Evolutionary conservation across 768 basidiomycete species (phyloP), one percentile per base, ranked within the genome.

Genomic region (Collybia sordida): DNA sequence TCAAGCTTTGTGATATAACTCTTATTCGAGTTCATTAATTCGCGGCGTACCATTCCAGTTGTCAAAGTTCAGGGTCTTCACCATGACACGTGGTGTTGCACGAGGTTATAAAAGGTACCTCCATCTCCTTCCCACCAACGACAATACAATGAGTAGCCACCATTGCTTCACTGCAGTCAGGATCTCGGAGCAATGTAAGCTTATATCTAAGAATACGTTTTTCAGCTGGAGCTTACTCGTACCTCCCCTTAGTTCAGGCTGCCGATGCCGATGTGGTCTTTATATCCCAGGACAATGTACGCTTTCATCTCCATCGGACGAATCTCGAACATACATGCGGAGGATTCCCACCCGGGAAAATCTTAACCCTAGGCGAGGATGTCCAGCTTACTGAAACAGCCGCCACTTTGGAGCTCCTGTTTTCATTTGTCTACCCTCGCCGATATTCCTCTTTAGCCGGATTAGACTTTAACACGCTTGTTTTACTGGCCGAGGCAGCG

Each of bases 181-280:
- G n/a, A n/a, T n/a, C n/a, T n/a, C n/a, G n/a, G n/a, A n/a, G n/a
- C n/a, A n/a, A n/a, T n/a, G n/a, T n/a, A n/a, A n/a, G n/a, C n/a
- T n/a, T n/a, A n/a, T n/a, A n/a, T n/a, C n/a, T n/a, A n/a, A n/a
- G n/a, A n/a, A n/a, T n/a, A n/a, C n/a, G n/a, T n/a, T n/a, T n/a
- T n/a, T n/a, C n/a, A n/a, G n/a, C n/a, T n/a, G n/a, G n/a, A n/a
- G n/a, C n/a, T n/a, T n/a, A n/a, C n/a, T n/a, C n/a, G n/a, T n/a
- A n/a, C n/a, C n/a, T n/a, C n/a, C n/a, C n/a, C n/a, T n/a, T 42
- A 49, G 47, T 49, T 22, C n/a, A 39, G 27, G 19, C 28, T 17
- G 25, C 22, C 7, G 43, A 43, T 42, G 44, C 28, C 37, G 42
- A 47, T 38, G n/a, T 49, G 6, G 36, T 47, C 2, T 47, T 47